A percentile compares a stretch with the other conserved stretches of the same genome.
phyloP scores from a whole-genome alignment of 2,329 filamentous ascomycete species.

The Apiospora phragmitis region DNA sequence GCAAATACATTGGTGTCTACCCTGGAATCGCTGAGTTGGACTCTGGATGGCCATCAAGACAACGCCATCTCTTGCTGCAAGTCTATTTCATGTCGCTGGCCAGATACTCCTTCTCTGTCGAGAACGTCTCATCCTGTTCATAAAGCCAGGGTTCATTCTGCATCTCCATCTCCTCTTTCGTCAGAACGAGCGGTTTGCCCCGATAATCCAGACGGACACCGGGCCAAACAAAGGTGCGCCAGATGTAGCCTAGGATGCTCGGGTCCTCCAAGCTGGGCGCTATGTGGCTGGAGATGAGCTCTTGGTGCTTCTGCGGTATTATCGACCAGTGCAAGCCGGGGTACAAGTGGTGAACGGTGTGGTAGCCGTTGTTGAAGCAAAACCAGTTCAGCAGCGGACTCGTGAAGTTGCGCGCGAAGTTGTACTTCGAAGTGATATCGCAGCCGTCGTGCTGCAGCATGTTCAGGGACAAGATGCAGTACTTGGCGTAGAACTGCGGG shows the following conservation, averaged over 20 bases:
- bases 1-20: neutral
- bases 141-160: slow-evolving; percentile 17
- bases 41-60: neutral
- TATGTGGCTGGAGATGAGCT: slow-evolving; percentile 16
- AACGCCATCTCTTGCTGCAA: neutral
- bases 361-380: slow-evolving; percentile 17
- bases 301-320: slow-evolving; percentile 16
- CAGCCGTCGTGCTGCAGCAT: slow-evolving; percentile 17
- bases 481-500: slow-evolving; percentile 17
- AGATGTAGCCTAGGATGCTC: slow-evolving; percentile 17
- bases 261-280: slow-evolving; percentile 16
- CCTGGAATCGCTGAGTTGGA: neutral
- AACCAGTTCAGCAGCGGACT: slow-evolving; percentile 16
- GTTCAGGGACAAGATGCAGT: slow-evolving; percentile 15
- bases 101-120: slow-evolving; percentile 15
- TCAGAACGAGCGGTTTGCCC: slow-evolving; percentile 15
- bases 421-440: slow-evolving; percentile 15
- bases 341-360: slow-evolving; percentile 17
- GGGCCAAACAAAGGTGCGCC: slow-evolving; percentile 17
- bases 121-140: slow-evolving; percentile 16
- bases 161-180: slow-evolving; percentile 17
- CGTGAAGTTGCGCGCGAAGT: slow-evolving; percentile 19
- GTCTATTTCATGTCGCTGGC: slow-evolving; percentile 13
- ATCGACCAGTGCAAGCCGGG: slow-evolving; percentile 17
- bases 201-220: slow-evolving; percentile 16